Percentiles rank a stretch among this genome's conserved stretches.
Conservation (phyloP, 2,329 filamentous ascomycete species). For the Leptographium procerum region DNA sequence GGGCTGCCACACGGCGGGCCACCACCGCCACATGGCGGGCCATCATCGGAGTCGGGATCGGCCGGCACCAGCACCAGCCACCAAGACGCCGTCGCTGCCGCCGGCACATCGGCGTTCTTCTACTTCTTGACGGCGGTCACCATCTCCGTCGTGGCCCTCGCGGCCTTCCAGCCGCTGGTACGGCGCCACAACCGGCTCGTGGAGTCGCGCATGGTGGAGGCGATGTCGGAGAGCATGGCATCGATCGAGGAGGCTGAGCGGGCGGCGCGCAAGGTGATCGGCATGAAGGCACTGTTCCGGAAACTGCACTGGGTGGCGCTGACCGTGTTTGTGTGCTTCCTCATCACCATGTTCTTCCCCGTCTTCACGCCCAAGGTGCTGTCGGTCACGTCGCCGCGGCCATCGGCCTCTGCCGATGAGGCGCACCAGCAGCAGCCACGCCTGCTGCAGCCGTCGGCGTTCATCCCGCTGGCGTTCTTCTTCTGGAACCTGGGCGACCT, state of each 20-base stretch:
- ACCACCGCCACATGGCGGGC: neutral
- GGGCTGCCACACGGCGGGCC: constrained; percentile 6
- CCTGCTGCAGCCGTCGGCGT: constrained; percentile 61
- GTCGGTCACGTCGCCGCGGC: constrained; percentile 26
- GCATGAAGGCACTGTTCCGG: constrained; percentile 54
- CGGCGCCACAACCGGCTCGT: constrained; percentile 45
- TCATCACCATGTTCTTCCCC: constrained; percentile 86
- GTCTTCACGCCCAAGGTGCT: constrained; percentile 69
- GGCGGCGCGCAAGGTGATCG: constrained; percentile 34
- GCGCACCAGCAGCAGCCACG: constrained; percentile 18
- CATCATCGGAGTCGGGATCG: neutral
- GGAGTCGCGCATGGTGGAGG: constrained; percentile 34
- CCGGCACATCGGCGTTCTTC: constrained; percentile 63
- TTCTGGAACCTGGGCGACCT: constrained; percentile 91
- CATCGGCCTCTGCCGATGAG: constrained; percentile 5
- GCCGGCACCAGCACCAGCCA: constrained; percentile 14
- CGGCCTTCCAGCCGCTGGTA: constrained; percentile 65
- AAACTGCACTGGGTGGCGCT: constrained; percentile 70
- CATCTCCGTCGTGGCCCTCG: constrained; percentile 58
- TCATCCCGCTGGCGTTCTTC: constrained; percentile 83
- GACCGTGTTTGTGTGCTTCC: constrained; percentile 73
- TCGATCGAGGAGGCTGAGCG: constrained; percentile 43
- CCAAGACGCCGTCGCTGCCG: constrained; percentile 17
- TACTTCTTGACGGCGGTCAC: constrained; percentile 84
- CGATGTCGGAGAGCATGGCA: constrained; percentile 37